Percentiles rank a stretch among this genome's conserved stretches.
phyloP scores from a whole-genome alignment of 129 eudicot species.

The Centrapalus pauciflorus region DNA sequence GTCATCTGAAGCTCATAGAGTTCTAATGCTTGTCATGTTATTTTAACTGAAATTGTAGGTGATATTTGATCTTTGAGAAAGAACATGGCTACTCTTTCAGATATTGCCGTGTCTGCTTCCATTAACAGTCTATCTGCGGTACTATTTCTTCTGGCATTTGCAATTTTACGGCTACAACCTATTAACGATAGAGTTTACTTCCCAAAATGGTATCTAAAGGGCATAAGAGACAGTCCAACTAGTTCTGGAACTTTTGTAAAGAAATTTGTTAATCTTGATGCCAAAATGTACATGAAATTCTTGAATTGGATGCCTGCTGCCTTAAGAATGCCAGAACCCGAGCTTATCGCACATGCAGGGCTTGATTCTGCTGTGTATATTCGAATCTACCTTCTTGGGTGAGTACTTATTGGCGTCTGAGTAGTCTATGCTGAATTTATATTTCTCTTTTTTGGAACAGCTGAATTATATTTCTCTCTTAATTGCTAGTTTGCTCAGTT shows the following conservation, averaged over 20 bases:
- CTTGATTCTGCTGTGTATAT: conserved; percentile 94
- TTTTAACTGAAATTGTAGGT: conserved; percentile 32
- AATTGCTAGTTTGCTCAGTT: not conserved
- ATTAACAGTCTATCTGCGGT: conserved; percentile 69
- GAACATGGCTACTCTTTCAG: conserved; percentile 75
- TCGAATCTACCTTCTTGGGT: conserved; percentile 97
- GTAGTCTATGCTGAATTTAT: not conserved
- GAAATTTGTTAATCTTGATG: conserved; percentile 75
- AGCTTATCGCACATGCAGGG: conserved; percentile 91
- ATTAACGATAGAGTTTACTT: conserved; percentile 91
- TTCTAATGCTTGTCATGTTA: conserved; percentile 1
- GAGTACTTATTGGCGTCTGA: conserved; percentile 17
- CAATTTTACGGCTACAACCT: conserved; percentile 92
- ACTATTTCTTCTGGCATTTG: conserved; percentile 79
- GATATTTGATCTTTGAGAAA: conserved; percentile 21
- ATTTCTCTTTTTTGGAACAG: not conserved
- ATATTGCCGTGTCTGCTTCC: conserved; percentile 68
- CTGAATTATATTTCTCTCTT: not conserved
- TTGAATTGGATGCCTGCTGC: conserved; percentile 99
- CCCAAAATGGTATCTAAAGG: conserved; percentile 95
- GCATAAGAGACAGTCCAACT: conserved; percentile 78
- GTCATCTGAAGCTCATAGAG: conserved; percentile 5
- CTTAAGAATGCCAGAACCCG: conserved; percentile 93
- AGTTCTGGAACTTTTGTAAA: conserved; percentile 55
- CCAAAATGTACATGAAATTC: conserved; percentile 65